Evolutionary conservation across 1,284 basidiomycete species (phyloP).

Genomic region (Fomitopsis palustris): DNA sequence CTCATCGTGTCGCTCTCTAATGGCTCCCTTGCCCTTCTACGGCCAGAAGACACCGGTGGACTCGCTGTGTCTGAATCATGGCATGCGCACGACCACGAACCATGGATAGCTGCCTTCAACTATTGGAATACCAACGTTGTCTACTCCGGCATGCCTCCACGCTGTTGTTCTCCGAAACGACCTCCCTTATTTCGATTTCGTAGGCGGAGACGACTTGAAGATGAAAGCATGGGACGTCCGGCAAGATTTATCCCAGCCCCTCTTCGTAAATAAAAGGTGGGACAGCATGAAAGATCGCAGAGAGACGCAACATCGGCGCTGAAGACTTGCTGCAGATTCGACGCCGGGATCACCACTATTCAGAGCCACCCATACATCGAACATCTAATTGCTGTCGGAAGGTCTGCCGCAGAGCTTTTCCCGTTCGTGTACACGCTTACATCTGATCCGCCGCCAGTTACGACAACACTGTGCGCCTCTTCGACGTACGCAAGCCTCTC

Average conservation of each 20-base stretch:
- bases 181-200: background rate
- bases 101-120: slow-evolving; percentile 93
- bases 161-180: background rate
- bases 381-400: slow-evolving; percentile 88
- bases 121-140: slow-evolving; percentile 76
- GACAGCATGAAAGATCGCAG: background rate
- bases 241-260: slow-evolving; percentile 57
- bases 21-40: slow-evolving; percentile 66
- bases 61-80: slow-evolving; percentile 56
- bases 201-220: slow-evolving; percentile 92
- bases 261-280: slow-evolving; percentile 74
- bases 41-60: slow-evolving; percentile 36
- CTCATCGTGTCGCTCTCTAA: slow-evolving; percentile 80
- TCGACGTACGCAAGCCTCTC: slow-evolving; percentile 75
- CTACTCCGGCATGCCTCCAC: slow-evolving; percentile 75
- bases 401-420: slow-evolving; percentile 44
- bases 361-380: slow-evolving; percentile 81
- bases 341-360: slow-evolving; percentile 91
- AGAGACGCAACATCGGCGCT: background rate
- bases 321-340: slow-evolving; percentile 55
- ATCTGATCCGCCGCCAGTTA: slow-evolving; percentile 54
- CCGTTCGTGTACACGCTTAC: background rate
- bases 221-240: slow-evolving; percentile 92
- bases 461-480: slow-evolving; percentile 78
- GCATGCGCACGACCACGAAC: slow-evolving; percentile 91